Evolutionary conservation across 805 yeast genomes (phyloP), one percentile per base, ranked within the genome.

Genomic region (Candida pseudoglaebosa): DNA sequence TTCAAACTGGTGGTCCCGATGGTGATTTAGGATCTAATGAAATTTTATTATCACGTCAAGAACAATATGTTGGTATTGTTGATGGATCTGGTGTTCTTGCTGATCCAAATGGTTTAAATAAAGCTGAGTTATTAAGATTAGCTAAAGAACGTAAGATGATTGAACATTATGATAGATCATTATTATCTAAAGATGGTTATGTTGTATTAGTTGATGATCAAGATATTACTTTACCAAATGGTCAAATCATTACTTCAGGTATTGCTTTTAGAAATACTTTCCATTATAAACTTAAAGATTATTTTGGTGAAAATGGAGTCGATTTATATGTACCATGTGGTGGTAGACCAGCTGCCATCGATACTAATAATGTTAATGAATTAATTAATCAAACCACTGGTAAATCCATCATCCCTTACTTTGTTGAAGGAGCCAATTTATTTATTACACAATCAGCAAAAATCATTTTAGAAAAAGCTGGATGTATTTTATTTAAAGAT

Each of bases 1-100:
- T 93, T 55, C 99, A 91, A 70, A 93, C 97, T 39, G 99, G 98
- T 66, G 99, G 99, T 33, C 98, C 98, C 47, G 97, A 93, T 63
- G 99, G 99, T 56, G 99, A 91, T 65, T 73, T 91, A 50, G 99
- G 99, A 21, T 85, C 95, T 18, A 93, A 91, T 61, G 99, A 91
- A 68, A 93, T 91, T 53, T 71, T 87, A 49, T 74, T 91, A 43
- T 88, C 97, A 1, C 72, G 82, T 37, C 77, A 80, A 43, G 99
- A 91, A 67, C 73, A 68, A 34, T 93, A 93, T 57, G 83, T 89
- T 48, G 95, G 87, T 38, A 64, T 91, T 36, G 93, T 91, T 36
- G 99, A 91, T 62, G 99, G 99, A 16, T 84, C 95, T 4, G 99
- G 99, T 61, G 96, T 89, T 14, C 65, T 93, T 39, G 89, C 84